Evolutionary conservation across 2,329 filamentous ascomycete genomes (phyloP), one percentile per base, ranked within the genome.

Genomic region (Diatrype stigma): DNA sequence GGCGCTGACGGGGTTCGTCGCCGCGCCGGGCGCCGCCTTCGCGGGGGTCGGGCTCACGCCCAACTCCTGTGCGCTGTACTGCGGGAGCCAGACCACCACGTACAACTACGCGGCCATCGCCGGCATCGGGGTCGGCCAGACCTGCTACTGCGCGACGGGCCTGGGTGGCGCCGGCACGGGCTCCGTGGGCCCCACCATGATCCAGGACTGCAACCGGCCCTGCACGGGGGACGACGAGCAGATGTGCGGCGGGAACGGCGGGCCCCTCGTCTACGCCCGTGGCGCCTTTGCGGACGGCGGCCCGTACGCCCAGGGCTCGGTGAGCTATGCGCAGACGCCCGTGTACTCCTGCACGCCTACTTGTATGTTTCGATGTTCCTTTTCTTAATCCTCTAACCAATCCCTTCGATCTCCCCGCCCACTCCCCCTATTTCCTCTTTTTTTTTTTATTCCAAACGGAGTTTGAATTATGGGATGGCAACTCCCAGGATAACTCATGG

Each of bases 251-350:
- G 46, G 42, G n/a, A 26, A 26, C 23, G 47, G 40, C 12, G 55
- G 55, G 17, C 53, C 57, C 5, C 35, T 59, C 1, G 46, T 57
- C 12, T 59, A 59, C 26, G 57, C 57, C 23, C 54, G 26, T 16
- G 32, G 40, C 4, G 40, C 23, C 12, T 8, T 49, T 2, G 38
- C 48, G 6, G n/a, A 12, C n/a, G 46, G 12, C 22, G 47, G 49
- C 2, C 23, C 48, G 6, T 52, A 51, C 46, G 3, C 26, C 26
- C 16, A 49, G 2, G 14, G 34, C n/a, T 16, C 12, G 34, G 4
- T 26, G 21, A 37, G 17, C 35, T 49, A 49, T 32, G 19, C 22
- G 16, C 14, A 22, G 14, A 49, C 40, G 2, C 47, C 47, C 2
- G 35, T 35, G 3, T 49, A 49, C 32, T 11, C 30, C 22, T 50